Evolutionary conservation across 2,329 filamentous ascomycete species (phyloP), one percentile per base, ranked within the genome.

Genomic region (Neonectria punicea): DNA sequence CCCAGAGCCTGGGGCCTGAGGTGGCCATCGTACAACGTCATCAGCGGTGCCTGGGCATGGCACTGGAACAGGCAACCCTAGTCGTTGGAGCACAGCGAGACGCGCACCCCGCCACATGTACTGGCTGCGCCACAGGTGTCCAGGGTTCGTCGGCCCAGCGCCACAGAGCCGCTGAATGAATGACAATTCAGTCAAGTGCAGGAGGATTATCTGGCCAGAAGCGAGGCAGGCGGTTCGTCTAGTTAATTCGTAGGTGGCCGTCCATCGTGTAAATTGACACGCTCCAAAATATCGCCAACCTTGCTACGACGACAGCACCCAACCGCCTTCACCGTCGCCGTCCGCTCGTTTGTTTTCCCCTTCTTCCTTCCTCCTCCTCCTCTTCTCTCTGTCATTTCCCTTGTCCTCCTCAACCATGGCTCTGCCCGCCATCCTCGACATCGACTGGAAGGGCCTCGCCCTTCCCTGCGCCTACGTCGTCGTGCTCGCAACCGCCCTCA

Each of bases 381-480:
- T 54, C 28, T 60, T 20, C 80, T 87, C 71, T 72, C 66, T n/a
- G 63, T 66, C 64, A n/a, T 30, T 53, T 20, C 30, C 51, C 65
- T 32, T 57, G n/a, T 39, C 60, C 53, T 25, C n/a, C 54, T 49
- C 58, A 46, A 36, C n/a, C 55, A 57, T 57, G 39, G 57, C 57
- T 54, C 28, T 63, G 32, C 53, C 69, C 76, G 78, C 70, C 64
- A 87, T 88, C 84, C 80, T 87, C 71, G 79, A 82, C 67, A 80
- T 90, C 71, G 89, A 97, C 85, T 97, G 93, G 93, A 83, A 92
- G 81, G 92, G 92, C 82, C 90, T 98, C 67, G 85, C 89, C 76
- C 89, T 98, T 75, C 95, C 96, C 65, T 88, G 98, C 77, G 91
- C 93, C 82, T 99, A 99, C 82, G 86, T 99, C 65, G 86, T 89